A percentile compares a stretch with the other conserved stretches of the same genome.
phyloP scores from a whole-genome alignment of 2,329 filamentous ascomycete genomes.

The Aureobasidium sp. region DNA sequence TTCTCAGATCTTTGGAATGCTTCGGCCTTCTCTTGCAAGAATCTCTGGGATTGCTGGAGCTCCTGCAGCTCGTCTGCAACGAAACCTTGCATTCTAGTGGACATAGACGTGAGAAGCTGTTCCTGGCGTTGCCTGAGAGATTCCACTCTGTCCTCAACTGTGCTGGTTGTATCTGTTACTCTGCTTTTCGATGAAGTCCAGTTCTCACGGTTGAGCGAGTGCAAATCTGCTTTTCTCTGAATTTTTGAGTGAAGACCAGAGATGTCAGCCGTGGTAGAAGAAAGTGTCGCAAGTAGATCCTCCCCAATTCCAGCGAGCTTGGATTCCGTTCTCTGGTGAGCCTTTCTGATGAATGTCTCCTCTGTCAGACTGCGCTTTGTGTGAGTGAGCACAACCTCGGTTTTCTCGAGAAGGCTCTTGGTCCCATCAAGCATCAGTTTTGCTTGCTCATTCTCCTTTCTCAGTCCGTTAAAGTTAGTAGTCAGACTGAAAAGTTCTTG shows the following conservation, averaged over 20 bases:
- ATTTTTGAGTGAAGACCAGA: constrained; percentile 78
- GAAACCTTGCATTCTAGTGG: constrained; percentile 65
- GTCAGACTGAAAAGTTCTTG: constrained; percentile 85
- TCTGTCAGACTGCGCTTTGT: constrained; percentile 70
- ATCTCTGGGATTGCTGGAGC: constrained; percentile 58
- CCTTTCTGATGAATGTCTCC: constrained; percentile 69
- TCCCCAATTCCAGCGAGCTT: constrained; percentile 65
- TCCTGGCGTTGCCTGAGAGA: constrained; percentile 66
- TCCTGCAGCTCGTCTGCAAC: constrained; percentile 66
- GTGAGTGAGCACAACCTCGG: constrained; percentile 70
- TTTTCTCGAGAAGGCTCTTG: constrained; percentile 74
- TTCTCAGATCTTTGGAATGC: constrained; percentile 60
- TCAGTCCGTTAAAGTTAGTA: constrained; percentile 76
- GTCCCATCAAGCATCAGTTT: constrained; percentile 66
- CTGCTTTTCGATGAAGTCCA: constrained; percentile 74
- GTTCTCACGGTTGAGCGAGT: constrained; percentile 64
- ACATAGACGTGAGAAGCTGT: constrained; percentile 57
- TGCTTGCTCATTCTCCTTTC: constrained; percentile 79
- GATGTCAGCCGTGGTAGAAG: constrained; percentile 71
- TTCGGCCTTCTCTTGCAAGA: constrained; percentile 60
- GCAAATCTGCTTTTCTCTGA: constrained; percentile 73
- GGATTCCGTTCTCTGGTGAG: constrained; percentile 77
- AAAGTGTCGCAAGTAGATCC: constrained; percentile 68
- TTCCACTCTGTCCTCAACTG: constrained; percentile 67
- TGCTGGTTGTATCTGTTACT: constrained; percentile 65